Evolutionary conservation across 768 basidiomycete species (phyloP).

Genomic region (Porphyrellus cyaneotinctus): DNA sequence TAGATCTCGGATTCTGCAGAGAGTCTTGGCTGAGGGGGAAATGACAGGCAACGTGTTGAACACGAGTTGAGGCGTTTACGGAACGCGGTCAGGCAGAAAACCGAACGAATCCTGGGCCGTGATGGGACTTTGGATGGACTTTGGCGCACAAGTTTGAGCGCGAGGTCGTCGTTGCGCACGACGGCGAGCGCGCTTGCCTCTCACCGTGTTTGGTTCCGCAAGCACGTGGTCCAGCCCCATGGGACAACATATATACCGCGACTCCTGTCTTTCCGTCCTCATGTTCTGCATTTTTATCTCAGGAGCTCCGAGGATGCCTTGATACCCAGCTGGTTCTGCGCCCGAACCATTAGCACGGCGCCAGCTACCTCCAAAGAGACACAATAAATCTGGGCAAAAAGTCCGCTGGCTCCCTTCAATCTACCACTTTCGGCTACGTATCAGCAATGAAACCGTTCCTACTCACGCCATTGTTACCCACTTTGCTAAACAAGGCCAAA

Average conservation of each 20-base stretch:
- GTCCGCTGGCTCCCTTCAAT: slow-evolving; percentile 14
- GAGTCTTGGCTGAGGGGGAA: slow-evolving; percentile 27
- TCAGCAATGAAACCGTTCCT: slow-evolving; percentile 1
- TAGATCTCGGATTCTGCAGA: slow-evolving; percentile 23
- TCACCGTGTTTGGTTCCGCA: slow-evolving; percentile 1
- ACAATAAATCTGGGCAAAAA: slow-evolving; percentile 4
- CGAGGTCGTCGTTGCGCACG: slow-evolving; percentile 4
- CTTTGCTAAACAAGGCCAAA: not conserved
- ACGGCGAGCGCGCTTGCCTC: not conserved
- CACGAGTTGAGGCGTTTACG: slow-evolving; percentile 56
- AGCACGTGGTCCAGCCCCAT: slow-evolving; percentile 6
- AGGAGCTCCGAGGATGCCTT: not conserved
- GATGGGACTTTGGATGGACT: not conserved
- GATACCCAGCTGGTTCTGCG: not conserved
- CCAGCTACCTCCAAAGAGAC: slow-evolving; percentile 1
- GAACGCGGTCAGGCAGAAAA: slow-evolving; percentile 10
- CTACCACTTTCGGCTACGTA: slow-evolving; percentile 17
- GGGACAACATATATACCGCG: not conserved
- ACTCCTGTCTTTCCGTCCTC: not conserved
- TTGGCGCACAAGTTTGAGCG: not conserved
- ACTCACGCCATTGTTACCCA: not conserved
- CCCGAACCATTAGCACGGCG: not conserved
- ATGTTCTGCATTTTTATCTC: not conserved
- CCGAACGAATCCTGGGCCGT: not conserved
- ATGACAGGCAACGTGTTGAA: slow-evolving; percentile 67